Conservation (phyloP, 306 rosid genomes). For the Rosa chinensis region DNA sequence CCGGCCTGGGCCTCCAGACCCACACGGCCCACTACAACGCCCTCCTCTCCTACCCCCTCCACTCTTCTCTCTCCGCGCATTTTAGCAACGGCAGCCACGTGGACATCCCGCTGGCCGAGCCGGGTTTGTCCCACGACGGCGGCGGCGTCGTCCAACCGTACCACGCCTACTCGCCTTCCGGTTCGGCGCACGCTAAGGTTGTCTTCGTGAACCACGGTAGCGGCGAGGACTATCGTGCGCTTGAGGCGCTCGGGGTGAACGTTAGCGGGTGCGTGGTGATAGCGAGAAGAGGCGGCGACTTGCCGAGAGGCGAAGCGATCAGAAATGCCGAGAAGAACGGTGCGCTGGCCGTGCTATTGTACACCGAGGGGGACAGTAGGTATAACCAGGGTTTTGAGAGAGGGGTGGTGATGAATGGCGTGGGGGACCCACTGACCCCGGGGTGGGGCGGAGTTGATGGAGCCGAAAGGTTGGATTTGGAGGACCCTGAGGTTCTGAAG, state of each 20-base stretch:
- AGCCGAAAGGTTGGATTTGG: conserved; percentile 59
- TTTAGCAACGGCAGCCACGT: conserved; percentile 40
- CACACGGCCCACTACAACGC: conserved; percentile 46
- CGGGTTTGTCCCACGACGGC: conserved; percentile 4
- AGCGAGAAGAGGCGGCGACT: conserved; percentile 51
- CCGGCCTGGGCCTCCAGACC: conserved; percentile 44
- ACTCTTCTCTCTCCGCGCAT: conserved; percentile 58
- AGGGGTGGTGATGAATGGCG: conserved; percentile 79
- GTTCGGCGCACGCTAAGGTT: conserved; percentile 46
- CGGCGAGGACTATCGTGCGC: conserved; percentile 59
- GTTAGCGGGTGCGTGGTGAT: conserved; percentile 74
- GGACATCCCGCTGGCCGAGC: conserved; percentile 39
- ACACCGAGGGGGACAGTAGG: conserved; percentile 35
- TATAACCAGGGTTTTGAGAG: conserved; percentile 82
- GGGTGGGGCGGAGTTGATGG: conserved; percentile 87
- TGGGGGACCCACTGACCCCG: conserved; percentile 93
- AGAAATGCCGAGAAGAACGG: conserved; percentile 72
- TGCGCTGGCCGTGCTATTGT: conserved; percentile 66
- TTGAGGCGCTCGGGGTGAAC: conserved; percentile 46
- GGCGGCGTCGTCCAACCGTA: conserved; percentile 52
- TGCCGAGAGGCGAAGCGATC: conserved; percentile 59
- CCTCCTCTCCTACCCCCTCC: conserved; percentile 72
- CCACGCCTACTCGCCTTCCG: conserved; percentile 96
- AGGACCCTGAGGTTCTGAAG: conserved; percentile 60
- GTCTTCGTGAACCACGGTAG: conserved; percentile 78